Evolutionary conservation across 164 flowering plant genomes (phyloP).

Genomic region (Warburgia ugandensis): DNA sequence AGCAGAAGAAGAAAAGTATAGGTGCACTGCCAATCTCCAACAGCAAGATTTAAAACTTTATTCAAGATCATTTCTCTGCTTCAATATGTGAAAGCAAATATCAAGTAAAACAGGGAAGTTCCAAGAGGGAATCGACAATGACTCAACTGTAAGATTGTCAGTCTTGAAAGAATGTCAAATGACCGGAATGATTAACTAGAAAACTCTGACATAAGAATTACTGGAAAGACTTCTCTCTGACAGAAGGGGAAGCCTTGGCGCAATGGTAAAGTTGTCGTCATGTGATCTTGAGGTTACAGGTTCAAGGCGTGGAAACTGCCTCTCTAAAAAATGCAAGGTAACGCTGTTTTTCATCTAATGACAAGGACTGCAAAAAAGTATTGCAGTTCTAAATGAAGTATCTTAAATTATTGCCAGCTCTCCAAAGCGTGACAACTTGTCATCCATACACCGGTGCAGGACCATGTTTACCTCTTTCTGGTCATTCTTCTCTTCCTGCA

Average conservation of each 20-base stretch:
- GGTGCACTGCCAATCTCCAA: no score
- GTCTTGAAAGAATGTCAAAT: constrained; percentile 75
- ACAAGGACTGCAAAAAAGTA: not conserved
- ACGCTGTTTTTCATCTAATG: not conserved
- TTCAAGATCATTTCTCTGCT: no score
- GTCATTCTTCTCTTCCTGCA: constrained; percentile 69
- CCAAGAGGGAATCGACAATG: constrained; percentile 84
- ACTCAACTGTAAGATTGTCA: constrained; percentile 88
- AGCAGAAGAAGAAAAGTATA: no score
- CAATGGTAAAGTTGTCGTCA: no score
- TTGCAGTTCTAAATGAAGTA: not conserved
- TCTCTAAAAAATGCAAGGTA: constrained; percentile 17
- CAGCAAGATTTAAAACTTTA: no score
- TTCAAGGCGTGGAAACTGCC: no score
- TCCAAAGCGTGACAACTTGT: constrained; percentile 90
- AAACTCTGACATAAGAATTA: constrained; percentile 90
- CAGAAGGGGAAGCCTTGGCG: no score
- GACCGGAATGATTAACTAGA: constrained; percentile 84
- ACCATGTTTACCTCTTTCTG: constrained; percentile 54
- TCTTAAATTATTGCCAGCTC: constrained; percentile 91
- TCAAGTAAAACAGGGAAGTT: constrained; percentile 72
- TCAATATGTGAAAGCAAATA: no score
- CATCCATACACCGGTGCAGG: constrained; percentile 83
- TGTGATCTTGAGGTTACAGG: no score
- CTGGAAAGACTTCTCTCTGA: constrained; percentile 96